Evolutionary conservation across 176 grass and related monocot species (phyloP), one percentile per base, ranked within the genome.

Genomic region (Carex kokanica): DNA sequence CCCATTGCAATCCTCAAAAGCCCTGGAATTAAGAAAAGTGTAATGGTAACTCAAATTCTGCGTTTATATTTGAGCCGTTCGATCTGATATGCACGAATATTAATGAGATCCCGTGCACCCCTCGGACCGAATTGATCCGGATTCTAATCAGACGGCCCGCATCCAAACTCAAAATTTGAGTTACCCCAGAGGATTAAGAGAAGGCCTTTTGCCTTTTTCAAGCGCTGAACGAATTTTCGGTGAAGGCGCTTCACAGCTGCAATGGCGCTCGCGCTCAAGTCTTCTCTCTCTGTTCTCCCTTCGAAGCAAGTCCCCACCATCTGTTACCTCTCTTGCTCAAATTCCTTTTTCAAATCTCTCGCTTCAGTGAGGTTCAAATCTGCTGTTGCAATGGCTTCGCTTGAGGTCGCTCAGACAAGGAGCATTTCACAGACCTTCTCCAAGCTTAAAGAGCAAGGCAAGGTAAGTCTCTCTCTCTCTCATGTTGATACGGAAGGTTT

Each of bases 391-490:
- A 86, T 67, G 74, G 80, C 80, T 43, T 60, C 83, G 0, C 49
- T 75, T 38, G 79, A 85, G 11, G 87, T 84, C 16, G 64, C 75
- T 55, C 78, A 73, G 21, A 84, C 79, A 78, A 64, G 69, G 64
- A 83, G 60, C 85, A 96, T 96, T 85, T 92, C 93, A 3, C 88
- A 91, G n/a, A 91, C 90, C 6, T 96, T 96, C 88, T 69, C 90
- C 57, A 88, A 87, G 60, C 93, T 96, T 80, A 90, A 32, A 89
- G 85, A 79, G 85, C 79, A 86, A 84, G 93, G 93, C 21, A 96
- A 91, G 90, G 93, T 93, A 16, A 59, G 80, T 58, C 23, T 55
- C 73, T 25, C 10, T n/a, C n/a, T n/a, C n/a, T 21, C 16, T 49
- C 5, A 58, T n/a, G 57, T 7, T 60, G 57, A 60, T 20, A 60